These are phyloP conservation scores for Eucommia ulmoides DNA, from an alignment of 257 asterid species.

Conservation along the genomic window DNA sequence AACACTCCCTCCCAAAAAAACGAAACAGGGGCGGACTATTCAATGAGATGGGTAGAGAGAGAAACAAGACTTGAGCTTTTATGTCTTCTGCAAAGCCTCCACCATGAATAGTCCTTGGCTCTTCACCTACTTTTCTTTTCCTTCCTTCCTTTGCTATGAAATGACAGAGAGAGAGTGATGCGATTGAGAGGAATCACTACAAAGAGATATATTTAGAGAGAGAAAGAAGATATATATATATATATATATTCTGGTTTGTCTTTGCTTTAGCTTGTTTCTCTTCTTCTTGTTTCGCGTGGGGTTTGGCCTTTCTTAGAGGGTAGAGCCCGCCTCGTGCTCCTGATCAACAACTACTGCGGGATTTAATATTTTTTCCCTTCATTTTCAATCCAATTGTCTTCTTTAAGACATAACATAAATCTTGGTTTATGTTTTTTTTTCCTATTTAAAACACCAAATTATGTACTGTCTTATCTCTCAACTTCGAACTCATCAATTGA, in stretches of 20 bases:
- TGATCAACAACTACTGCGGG: background rate
- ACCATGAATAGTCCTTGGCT: background rate
- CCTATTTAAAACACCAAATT: no score
- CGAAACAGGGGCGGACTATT: conserved; percentile 1
- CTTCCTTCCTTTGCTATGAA: conserved; percentile 5
- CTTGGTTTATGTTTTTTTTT: no score
- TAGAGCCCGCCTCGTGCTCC: background rate
- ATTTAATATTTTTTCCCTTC: background rate
- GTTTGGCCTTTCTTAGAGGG: conserved; percentile 16
- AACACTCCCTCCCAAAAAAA: background rate
- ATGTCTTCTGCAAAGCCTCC: no score
- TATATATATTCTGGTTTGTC: conserved; percentile 2
- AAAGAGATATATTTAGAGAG: conserved; percentile 11
- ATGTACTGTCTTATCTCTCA: no score
- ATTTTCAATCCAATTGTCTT: no score
- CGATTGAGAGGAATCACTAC: conserved; percentile 19
- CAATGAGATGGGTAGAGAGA: background rate
- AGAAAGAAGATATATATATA: background rate
- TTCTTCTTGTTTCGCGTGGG: conserved; percentile 19
- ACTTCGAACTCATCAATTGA: no score
- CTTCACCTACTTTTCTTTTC: background rate
- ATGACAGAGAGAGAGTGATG: conserved; percentile 5
- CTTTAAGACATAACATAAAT: no score
- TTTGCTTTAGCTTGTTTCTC: conserved; percentile 8
- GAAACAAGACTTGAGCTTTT: background rate